Percentiles rank a stretch among this genome's conserved stretches.
Evolutionary conservation across 192 early-diverging fungal genomes (phyloP).

Genomic region (Radiomyces spectabilis): DNA sequence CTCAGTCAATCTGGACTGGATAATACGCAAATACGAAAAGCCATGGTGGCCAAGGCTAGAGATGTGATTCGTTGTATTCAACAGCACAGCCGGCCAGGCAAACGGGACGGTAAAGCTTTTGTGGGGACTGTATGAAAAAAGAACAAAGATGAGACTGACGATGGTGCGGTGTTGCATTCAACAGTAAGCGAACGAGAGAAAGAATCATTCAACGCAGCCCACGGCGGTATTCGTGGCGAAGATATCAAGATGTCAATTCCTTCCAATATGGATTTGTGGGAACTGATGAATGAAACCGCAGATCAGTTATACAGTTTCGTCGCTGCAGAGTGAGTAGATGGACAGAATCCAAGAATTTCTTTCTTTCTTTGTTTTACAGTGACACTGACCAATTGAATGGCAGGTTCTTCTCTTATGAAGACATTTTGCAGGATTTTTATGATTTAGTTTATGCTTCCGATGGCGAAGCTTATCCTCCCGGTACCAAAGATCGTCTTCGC

Average conservation of each 20-base stretch:
- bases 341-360: not conserved
- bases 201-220: constrained; percentile 15
- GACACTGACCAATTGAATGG: constrained; percentile 1
- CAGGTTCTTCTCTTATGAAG: constrained; percentile 50
- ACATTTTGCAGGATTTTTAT: constrained; percentile 47
- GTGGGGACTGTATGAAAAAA: too few relatives aligned
- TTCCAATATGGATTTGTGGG: constrained; percentile 61
- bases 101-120: constrained; percentile 13
- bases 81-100: constrained; percentile 21
- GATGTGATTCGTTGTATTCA: constrained; percentile 49
- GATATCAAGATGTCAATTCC: constrained; percentile 57
- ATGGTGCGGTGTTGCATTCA: too few relatives aligned
- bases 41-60: constrained; percentile 39
- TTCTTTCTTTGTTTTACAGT: not conserved
- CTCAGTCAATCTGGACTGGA: constrained; percentile 30
- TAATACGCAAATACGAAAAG: constrained; percentile 37
- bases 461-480: constrained; percentile 33
- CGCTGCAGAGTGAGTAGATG: constrained; percentile 30
- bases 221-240: constrained; percentile 12
- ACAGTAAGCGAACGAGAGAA: constrained; percentile 8
- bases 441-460: constrained; percentile 44
- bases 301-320: constrained; percentile 75
- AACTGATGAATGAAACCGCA: constrained; percentile 65
- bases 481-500: constrained; percentile 31
- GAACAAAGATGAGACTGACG: not conserved